Evolutionary conservation across 169 alveolate species (phyloP).

Genomic region (Plasmodium cynomolgi): DNA sequence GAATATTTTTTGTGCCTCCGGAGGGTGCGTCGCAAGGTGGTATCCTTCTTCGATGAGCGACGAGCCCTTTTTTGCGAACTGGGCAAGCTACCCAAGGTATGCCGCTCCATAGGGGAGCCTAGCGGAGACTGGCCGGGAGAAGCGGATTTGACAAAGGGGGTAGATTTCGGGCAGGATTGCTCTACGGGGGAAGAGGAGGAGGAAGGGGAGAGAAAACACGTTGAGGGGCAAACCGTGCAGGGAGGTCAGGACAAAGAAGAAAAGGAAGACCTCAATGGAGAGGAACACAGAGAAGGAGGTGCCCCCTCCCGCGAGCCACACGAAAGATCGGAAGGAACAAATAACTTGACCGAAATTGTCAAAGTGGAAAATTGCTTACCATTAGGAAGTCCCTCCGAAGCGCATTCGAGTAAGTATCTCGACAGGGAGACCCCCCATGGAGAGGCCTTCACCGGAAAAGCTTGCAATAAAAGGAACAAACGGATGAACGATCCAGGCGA

Average conservation of each 20-base stretch:
- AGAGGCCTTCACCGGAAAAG: neutral
- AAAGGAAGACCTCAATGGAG: neutral
- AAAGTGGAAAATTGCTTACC: neutral
- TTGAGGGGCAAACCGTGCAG: neutral
- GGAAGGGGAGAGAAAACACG: neutral
- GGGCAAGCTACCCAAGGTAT: neutral
- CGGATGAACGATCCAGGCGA: neutral
- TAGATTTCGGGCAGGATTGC: neutral
- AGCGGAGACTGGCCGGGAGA: neutral
- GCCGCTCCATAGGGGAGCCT: neutral
- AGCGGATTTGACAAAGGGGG: neutral
- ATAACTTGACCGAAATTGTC: neutral
- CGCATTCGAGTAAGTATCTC: neutral
- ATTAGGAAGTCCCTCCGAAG: neutral
- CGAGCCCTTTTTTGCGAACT: neutral
- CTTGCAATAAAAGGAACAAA: neutral
- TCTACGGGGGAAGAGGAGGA: neutral
- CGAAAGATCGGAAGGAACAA: neutral
- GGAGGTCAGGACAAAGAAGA: neutral
- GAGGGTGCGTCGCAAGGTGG: neutral
- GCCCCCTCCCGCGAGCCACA: neutral
- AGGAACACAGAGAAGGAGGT: neutral
- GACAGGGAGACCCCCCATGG: neutral
- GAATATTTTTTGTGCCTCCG: slow-evolving; percentile 7
- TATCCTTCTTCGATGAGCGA: neutral